Base-by-base conservation (phyloP, 73 alveolate species). In the Paramecium pentaurelia region DNA sequence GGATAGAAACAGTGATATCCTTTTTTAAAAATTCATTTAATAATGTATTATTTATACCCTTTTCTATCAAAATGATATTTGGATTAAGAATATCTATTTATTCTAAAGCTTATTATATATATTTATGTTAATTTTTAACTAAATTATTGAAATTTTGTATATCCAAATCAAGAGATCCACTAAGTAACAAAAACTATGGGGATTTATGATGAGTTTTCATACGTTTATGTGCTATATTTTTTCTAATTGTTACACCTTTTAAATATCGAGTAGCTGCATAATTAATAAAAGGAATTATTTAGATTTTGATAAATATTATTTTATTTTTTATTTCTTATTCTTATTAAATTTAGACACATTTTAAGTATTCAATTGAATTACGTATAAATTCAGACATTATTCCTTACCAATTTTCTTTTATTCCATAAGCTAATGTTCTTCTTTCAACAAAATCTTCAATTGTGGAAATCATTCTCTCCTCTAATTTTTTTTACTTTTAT, bases 141-240 rank as follows among this genome's bases (percentile, higher is more conserved):
- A 80, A 30, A 80, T 47, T 80, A n/a, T 80, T 77, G 20, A 80
- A 80, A 47, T 30, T 80, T 34, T 36, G 28, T 4, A 47, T 42
- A 10, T 80, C 91, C 9, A 64, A 20, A 47, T 80, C 91, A 1
- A 80, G 14, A 8, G 47, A 32, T 1, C 91, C 91, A 32, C 22
- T 45, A 0, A 80, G 8, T 40, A 80, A 27, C 27, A 80, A 49
- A 80, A 80, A 38, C 6, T 28, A 42, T 10, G 91, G 77, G 0
- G n/a, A n/a, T 12, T 80, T 80, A 11, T 18, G 34, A 25, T 80
- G 32, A 8, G 91, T 80, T 80, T 80, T 40, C 91, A 80, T 80
- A 16, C 58, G 49, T 44, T 80, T 80, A 45, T 80, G 71, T 0
- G 51, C 91, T 14, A 80, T 36, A 44, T 80, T 80, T 16, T 80